These are phyloP conservation scores for Quercus phellos DNA, from an alignment of 331 rosid species.

Conservation along the genomic window DNA sequence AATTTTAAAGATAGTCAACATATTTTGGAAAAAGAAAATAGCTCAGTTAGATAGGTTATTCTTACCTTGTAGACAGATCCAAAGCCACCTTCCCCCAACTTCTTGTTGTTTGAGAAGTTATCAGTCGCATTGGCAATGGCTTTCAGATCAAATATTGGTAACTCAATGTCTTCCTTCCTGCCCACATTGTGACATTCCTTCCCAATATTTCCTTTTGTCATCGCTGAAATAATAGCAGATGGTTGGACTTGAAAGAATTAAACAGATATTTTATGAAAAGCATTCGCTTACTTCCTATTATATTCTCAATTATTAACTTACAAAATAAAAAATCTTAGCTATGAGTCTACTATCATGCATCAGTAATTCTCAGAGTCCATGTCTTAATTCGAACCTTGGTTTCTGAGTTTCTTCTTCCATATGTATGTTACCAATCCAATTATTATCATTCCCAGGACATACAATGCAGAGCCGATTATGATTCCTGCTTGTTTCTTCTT, in stretches of 20 bases:
- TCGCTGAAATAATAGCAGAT: not conserved
- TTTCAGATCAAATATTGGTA: not conserved
- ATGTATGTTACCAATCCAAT: too few relatives aligned
- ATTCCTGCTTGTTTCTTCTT: too few relatives aligned
- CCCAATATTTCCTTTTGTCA: not conserved
- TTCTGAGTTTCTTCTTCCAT: too few relatives aligned
- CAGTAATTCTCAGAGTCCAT: not conserved
- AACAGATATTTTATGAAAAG: not conserved
- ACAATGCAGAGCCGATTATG: too few relatives aligned
- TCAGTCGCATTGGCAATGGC: not conserved
- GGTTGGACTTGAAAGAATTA: not conserved
- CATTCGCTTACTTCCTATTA: not conserved
- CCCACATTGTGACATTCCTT: not conserved
- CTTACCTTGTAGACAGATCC: slow-evolving; percentile 9
- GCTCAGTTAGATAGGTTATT: not conserved
- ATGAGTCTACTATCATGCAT: not conserved
- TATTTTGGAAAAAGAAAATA: not conserved
- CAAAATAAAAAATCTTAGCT: too few relatives aligned
- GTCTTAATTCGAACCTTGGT: not conserved
- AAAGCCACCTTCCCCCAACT: slow-evolving; percentile 6
- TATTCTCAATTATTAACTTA: not conserved
- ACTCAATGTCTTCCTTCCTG: not conserved
- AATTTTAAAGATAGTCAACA: too few relatives aligned
- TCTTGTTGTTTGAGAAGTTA: too few relatives aligned
- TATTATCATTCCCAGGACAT: too few relatives aligned